These are phyloP conservation scores for Pseudohalonectria lignicola DNA, from an alignment of 2,329 filamentous ascomycete species.

Conservation along the genomic window DNA sequence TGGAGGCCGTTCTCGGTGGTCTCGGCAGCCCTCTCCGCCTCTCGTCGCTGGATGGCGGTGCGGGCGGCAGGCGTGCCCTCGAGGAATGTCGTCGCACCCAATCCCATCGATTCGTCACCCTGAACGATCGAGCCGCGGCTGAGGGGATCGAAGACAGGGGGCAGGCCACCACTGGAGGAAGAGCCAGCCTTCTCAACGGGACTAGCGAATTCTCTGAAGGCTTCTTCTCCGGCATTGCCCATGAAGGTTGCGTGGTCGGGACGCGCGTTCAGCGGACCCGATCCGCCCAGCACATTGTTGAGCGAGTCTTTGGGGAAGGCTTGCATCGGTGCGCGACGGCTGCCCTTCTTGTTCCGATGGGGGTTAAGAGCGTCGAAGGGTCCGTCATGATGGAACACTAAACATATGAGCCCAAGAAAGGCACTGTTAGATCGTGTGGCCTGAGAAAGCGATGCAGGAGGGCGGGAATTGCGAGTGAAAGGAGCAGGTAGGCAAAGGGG, in stretches of 20 bases:
- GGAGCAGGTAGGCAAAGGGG: not conserved
- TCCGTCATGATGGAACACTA: slow-evolving; percentile 95
- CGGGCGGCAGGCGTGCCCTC: slow-evolving; percentile 85
- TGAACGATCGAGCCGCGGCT: slow-evolving; percentile 63
- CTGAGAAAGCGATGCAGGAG: too few species aligned
- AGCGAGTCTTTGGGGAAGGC: slow-evolving; percentile 87
- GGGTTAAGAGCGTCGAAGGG: slow-evolving; percentile 96
- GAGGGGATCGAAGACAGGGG: slow-evolving; percentile 54
- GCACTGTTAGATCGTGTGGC: too few species aligned
- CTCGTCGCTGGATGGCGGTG: slow-evolving; percentile 63
- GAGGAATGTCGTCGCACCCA: slow-evolving; percentile 91
- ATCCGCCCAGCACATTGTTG: slow-evolving; percentile 84
- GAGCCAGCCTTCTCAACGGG: slow-evolving; percentile 17
- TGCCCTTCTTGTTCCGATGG: slow-evolving; percentile 78
- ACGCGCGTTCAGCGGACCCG: slow-evolving; percentile 70
- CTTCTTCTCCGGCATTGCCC: slow-evolving; percentile 69
- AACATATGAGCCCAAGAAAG: not conserved
- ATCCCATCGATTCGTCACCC: slow-evolving; percentile 68
- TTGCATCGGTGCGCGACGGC: slow-evolving; percentile 82
- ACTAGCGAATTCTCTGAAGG: slow-evolving; percentile 59
- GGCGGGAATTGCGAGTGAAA: not conserved
- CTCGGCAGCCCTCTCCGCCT: slow-evolving; percentile 56
- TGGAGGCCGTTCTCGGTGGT: slow-evolving; percentile 49
- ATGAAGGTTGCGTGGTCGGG: slow-evolving; percentile 84
- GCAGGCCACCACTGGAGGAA: slow-evolving; percentile 25